phyloP scores from a whole-genome alignment of 2,329 filamentous ascomycete genomes.

The Bipolaris oryzae region DNA sequence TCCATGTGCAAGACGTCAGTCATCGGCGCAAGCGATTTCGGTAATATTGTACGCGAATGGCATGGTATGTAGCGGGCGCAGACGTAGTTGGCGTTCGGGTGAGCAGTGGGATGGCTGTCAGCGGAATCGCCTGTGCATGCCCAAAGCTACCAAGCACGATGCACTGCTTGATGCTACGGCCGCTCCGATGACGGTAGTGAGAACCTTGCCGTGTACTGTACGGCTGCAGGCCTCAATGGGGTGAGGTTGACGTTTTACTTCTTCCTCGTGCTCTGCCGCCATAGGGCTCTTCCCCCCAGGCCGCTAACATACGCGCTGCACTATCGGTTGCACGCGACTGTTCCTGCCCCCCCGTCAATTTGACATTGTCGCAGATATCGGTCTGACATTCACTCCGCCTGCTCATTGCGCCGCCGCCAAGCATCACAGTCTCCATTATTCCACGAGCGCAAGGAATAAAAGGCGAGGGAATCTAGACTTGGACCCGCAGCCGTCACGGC shows the following conservation, averaged over 20 bases:
- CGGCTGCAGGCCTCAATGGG: neutral
- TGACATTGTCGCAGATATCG: neutral
- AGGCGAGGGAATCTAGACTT: neutral
- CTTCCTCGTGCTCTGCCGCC: neutral
- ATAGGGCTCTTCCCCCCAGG: neutral
- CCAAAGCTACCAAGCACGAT: conserved; percentile 9
- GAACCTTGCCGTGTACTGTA: neutral
- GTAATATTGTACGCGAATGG: neutral
- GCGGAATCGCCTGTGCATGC: conserved; percentile 9
- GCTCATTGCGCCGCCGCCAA: neutral
- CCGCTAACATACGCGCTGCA: neutral
- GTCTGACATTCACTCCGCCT: neutral
- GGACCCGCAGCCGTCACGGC: neutral
- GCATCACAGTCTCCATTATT: neutral
- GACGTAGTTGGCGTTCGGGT: conserved; percentile 1
- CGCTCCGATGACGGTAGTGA: conserved; percentile 1
- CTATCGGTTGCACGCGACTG: neutral
- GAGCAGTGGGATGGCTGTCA: neutral
- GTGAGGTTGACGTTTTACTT: neutral
- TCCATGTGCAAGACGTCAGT: no score
- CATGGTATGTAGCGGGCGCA: neutral
- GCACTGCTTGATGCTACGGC: conserved; percentile 9
- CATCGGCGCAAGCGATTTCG: neutral
- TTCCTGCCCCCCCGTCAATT: neutral
- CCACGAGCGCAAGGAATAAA: neutral